Conservation (phyloP, 208 protist genomes). For the Trypanosoma boissoni region DNA sequence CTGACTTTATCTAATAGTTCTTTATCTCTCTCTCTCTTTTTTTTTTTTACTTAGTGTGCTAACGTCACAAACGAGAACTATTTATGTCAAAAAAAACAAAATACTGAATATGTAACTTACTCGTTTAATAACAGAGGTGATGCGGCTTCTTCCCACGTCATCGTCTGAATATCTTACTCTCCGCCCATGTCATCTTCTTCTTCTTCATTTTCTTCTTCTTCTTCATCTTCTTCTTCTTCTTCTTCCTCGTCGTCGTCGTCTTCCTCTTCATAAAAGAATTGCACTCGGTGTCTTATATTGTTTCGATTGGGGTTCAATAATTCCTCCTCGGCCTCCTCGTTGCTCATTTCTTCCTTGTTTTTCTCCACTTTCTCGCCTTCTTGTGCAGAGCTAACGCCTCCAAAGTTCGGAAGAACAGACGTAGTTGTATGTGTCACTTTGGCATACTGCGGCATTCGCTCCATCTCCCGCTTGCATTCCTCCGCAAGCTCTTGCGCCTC, state of each 20-base stretch:
- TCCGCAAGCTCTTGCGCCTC: conserved; percentile 41
- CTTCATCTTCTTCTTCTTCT: conserved; percentile 42
- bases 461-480: conserved; percentile 30
- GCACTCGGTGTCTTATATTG: conserved; percentile 71
- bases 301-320: conserved; percentile 67
- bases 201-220: conserved; percentile 28
- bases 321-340: conserved; percentile 11
- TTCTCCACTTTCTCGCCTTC: conserved; percentile 20
- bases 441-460: conserved; percentile 51
- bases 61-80: too few relatives aligned
- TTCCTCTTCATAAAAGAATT: conserved; percentile 64
- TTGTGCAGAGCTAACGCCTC: background rate
- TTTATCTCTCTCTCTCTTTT: too few relatives aligned
- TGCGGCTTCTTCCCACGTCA: background rate
- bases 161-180: background rate
- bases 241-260: conserved; percentile 44
- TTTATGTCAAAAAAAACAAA: too few relatives aligned
- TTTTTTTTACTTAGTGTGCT: too few relatives aligned
- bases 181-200: conserved; percentile 14
- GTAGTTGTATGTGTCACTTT: conserved; percentile 51
- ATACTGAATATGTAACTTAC: too few relatives aligned
- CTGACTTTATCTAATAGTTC: too few relatives aligned
- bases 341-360: background rate
- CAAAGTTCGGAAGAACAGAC: conserved; percentile 34
- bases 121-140: too few relatives aligned